phyloP scores from a whole-genome alignment of 176 grass and related monocot species.

The Avena sativa region DNA sequence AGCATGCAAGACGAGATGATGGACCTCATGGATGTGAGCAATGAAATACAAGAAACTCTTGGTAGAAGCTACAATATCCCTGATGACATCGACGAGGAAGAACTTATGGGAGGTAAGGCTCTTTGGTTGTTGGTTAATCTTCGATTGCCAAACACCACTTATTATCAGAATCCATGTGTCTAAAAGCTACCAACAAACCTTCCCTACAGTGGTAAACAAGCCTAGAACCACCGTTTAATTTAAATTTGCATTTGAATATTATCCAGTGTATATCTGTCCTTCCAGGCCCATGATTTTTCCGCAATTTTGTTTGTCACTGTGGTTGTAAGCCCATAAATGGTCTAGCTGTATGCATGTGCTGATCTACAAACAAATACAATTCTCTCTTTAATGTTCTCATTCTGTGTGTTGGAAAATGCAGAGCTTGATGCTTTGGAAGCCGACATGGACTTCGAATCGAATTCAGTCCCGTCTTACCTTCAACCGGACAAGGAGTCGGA shows the following conservation, averaged over 20 bases:
- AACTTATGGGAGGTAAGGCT: slow-evolving; percentile 84
- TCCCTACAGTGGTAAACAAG: not conserved
- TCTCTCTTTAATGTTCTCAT: slow-evolving; percentile 24
- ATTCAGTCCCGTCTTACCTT: slow-evolving; percentile 90
- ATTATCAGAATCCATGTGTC: not conserved
- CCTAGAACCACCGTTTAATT: not conserved
- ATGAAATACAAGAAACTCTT: slow-evolving; percentile 97
- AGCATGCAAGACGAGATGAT: slow-evolving; percentile 99
- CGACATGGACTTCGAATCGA: slow-evolving; percentile 79
- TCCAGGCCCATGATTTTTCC: not conserved
- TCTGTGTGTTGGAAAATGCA: slow-evolving; percentile 55
- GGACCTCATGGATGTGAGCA: slow-evolving; percentile 97
- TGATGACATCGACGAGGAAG: slow-evolving; percentile 97
- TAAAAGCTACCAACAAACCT: not conserved
- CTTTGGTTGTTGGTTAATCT: slow-evolving; percentile 3
- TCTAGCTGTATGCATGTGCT: not conserved
- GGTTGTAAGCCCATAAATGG: not conserved
- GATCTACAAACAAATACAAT: not conserved
- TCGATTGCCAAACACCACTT: not conserved
- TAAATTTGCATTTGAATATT: slow-evolving; percentile 2
- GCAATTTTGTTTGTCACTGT: not conserved
- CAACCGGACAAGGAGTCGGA: slow-evolving; percentile 84
- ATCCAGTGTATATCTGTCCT: not conserved
- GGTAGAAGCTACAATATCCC: slow-evolving; percentile 94
- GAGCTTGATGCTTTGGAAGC: slow-evolving; percentile 98